Conservation (phyloP, 805 yeast genomes). For the Myxozyma vanderwaltii region DNA sequence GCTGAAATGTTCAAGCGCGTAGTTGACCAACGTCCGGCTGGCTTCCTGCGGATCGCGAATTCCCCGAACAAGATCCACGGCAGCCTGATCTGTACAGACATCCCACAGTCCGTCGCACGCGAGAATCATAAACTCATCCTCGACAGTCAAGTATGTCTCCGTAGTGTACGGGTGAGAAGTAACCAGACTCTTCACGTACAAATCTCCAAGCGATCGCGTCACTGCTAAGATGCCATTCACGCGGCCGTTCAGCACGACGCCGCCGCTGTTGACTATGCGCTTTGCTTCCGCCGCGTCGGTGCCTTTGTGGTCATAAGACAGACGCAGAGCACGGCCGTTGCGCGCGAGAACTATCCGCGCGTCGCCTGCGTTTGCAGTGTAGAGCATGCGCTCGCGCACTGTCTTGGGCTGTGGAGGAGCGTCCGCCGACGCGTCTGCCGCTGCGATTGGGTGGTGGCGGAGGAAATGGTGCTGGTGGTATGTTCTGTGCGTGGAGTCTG, state of each 20-base stretch:
- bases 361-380: slow-evolving; percentile 96
- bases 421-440: too few relatives aligned
- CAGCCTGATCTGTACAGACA: slow-evolving; percentile 80
- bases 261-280: slow-evolving; percentile 78
- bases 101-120: slow-evolving; percentile 99
- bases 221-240: slow-evolving; percentile 97
- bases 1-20: slow-evolving; percentile 74
- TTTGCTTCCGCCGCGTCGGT: slow-evolving; percentile 74
- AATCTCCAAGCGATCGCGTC: slow-evolving; percentile 89
- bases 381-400: slow-evolving; percentile 60
- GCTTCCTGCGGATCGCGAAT: slow-evolving; percentile 44
- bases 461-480: slow-evolving; percentile 26
- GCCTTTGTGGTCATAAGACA: slow-evolving; percentile 93
- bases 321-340: slow-evolving; percentile 69
- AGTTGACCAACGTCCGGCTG: slow-evolving; percentile 27
- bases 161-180: slow-evolving; percentile 93
- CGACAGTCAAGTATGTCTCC: slow-evolving; percentile 65
- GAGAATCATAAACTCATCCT: slow-evolving; percentile 77
- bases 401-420: slow-evolving; percentile 7
- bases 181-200: slow-evolving; percentile 86
- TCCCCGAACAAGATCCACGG: slow-evolving; percentile 68
- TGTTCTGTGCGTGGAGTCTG: slow-evolving; percentile 5
- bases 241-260: slow-evolving; percentile 82
- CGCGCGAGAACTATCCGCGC: slow-evolving; percentile 78
- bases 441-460: slow-evolving; percentile 24